Conservation (phyloP, 495 filamentous ascomycete species). For the Staphylotrichum tortipilum region DNA sequence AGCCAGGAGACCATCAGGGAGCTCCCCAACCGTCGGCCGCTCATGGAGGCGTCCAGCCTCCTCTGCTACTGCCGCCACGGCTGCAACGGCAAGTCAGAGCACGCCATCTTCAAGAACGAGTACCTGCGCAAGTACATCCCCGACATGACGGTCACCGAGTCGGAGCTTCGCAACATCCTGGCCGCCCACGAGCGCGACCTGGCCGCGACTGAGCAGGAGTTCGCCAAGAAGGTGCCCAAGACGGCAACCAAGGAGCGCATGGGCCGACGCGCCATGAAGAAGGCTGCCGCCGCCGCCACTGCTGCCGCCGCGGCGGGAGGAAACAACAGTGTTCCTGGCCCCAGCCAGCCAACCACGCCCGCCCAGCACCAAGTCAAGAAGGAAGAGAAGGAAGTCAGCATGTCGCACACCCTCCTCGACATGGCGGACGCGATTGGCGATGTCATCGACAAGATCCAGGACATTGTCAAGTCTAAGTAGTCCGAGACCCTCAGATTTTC, state of each 20-base stretch:
- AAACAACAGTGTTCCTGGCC: neutral
- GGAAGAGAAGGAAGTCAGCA: neutral
- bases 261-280: neutral
- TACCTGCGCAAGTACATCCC: neutral
- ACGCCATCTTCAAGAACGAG: neutral
- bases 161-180: neutral
- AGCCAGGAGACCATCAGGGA: neutral
- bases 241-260: neutral
- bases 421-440: neutral
- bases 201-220: neutral
- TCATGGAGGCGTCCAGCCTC: neutral
- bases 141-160: neutral
- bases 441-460: neutral
- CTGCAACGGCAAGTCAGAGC: neutral
- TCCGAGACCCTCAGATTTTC: no score
- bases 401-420: neutral
- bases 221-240: constrained; percentile 2
- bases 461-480: neutral
- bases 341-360: neutral
- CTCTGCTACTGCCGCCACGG: neutral
- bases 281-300: neutral
- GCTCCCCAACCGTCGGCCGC: neutral
- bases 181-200: neutral
- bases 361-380: neutral
- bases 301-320: neutral